phyloP scores from a whole-genome alignment of 148 eudicot species.

The Silene conica region DNA sequence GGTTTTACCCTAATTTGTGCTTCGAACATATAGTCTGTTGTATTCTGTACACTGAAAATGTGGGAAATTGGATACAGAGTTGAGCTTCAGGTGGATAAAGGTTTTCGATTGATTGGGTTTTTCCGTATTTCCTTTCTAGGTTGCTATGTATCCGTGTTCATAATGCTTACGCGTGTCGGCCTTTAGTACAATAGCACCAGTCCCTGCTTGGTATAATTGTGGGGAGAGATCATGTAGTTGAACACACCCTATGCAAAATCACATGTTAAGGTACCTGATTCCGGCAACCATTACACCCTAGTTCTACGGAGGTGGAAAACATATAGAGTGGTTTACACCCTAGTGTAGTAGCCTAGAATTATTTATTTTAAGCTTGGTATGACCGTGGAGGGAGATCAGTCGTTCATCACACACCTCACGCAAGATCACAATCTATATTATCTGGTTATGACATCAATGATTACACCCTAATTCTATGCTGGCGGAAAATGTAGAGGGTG shows the following conservation, averaged over 20 bases:
- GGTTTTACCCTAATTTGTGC: neutral
- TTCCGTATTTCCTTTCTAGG: neutral
- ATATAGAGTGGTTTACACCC: no score
- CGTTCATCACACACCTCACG: neutral
- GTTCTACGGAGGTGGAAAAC: no score
- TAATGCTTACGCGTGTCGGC: neutral
- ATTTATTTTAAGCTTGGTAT: neutral
- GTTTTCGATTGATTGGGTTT: neutral
- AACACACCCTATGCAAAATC: neutral
- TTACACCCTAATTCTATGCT: no score
- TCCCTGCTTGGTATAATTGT: neutral
- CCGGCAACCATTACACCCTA: no score
- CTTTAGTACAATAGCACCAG: no score
- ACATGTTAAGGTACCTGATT: no score
- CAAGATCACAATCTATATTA: no score
- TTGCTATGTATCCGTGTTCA: neutral
- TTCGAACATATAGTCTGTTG: neutral
- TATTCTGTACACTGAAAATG: neutral
- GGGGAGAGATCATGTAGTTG: no score
- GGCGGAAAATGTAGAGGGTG: no score
- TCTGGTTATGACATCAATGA: no score
- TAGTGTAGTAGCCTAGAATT: no score
- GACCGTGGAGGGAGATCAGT: no score
- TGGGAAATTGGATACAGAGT: neutral
- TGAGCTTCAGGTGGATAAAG: neutral